Evolutionary conservation across 768 basidiomycete genomes (phyloP).

Genomic region (Mycena metata): DNA sequence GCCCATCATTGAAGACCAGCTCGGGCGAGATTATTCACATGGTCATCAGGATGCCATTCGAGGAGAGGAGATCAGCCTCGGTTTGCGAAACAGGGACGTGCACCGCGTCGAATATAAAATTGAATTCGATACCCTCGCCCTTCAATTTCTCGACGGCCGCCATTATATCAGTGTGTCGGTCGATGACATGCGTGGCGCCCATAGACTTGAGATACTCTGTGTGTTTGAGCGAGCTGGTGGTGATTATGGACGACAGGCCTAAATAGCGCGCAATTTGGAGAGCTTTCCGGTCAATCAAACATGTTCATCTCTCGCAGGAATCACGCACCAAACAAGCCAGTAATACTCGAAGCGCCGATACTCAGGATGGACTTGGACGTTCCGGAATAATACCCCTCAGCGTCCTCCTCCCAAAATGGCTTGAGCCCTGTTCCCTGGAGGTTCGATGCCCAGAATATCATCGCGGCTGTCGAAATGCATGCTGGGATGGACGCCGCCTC

Average conservation of each 20-base stretch:
- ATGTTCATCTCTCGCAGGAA: too few relatives aligned
- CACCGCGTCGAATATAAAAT: conserved; percentile 1
- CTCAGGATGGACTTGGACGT: too few relatives aligned
- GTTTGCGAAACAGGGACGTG: background rate
- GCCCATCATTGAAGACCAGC: conserved; percentile 2
- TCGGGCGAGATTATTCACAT: background rate
- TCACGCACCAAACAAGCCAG: too few relatives aligned
- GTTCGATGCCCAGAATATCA: conserved; percentile 48
- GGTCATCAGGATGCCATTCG: background rate
- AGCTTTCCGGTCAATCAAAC: too few relatives aligned
- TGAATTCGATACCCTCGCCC: too few relatives aligned
- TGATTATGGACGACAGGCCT: conserved; percentile 31
- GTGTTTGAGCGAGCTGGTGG: conserved; percentile 55
- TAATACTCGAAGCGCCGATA: too few relatives aligned
- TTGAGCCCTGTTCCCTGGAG: conserved; percentile 52
- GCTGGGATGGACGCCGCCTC: background rate
- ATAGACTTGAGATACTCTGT: conserved; percentile 47
- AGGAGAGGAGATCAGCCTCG: background rate
- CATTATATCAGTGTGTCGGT: conserved; percentile 28
- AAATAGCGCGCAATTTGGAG: background rate
- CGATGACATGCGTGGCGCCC: conserved; percentile 55
- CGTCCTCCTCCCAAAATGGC: conserved; percentile 56
- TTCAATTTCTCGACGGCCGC: too few relatives aligned
- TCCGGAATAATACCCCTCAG: too few relatives aligned
- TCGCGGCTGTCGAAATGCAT: background rate